Evolutionary conservation across 768 basidiomycete genomes (phyloP), one percentile per base, ranked within the genome.

Genomic region (Boletus rubescentipes): DNA sequence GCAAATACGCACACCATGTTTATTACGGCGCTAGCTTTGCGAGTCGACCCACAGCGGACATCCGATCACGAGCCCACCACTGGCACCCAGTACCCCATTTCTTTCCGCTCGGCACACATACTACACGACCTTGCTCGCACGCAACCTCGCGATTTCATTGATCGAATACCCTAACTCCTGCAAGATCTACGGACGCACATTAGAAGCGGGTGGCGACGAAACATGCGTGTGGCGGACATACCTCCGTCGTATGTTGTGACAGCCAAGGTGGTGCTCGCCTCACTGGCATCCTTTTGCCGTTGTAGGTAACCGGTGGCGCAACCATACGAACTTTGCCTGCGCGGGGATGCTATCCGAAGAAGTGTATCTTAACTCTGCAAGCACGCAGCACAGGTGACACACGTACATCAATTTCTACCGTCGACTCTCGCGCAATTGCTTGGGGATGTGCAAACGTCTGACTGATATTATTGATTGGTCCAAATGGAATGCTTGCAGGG

Each of bases 391-490:
- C 72, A 73, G 51, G 76, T 60, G 31, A 49, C 48, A 53, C 29
- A 64, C 81, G 70, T 67, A 91, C 91, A 59, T 93, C 83, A 46
- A 96, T 80, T 61, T 93, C 91, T 26, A 88, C 80, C 0, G 83
- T 83, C 37, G 89, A 81, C 47, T 79, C 75, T 45, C 95, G 80
- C 29, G 93, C 93, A 37, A 85, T 64, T 2, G 91, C 91, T 74
- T 86, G 84, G 8, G 93, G 92, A 70, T 97, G 95, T 32, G 84
- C 82, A 64, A 97, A 98, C 4, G 95, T 93, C 69, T 93, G 85
- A 54, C 79, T 66, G 55, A 98, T 91, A 61, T 91, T 87, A 68
- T 97, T 97, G 74, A 98, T 96, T 16, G 95, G 95, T 30, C 89
- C 91, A 70, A 88, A 87, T 8, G 91, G 91, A 23, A 93, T 84